phyloP scores from a whole-genome alignment of 2,329 filamentous ascomycete species.

The Ophiostoma ulmi region DNA sequence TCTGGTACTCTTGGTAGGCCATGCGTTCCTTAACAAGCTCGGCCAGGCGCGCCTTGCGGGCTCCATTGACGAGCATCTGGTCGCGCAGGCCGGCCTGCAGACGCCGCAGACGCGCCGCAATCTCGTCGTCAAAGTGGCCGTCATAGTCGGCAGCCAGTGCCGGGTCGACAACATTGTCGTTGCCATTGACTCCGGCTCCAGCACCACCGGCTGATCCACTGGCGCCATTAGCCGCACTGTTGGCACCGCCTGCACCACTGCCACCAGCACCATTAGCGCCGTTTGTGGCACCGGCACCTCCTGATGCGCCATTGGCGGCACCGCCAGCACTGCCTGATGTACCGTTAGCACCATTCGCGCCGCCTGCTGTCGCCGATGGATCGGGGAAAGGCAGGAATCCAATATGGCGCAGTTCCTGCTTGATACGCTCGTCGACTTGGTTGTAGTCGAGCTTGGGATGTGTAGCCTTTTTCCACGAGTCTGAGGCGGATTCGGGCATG shows the following conservation, averaged over 20 bases:
- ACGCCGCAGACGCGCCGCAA: constrained; percentile 80
- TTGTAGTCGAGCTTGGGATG: constrained; percentile 75
- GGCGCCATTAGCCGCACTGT: constrained; percentile 24
- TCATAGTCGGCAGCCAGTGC: constrained; percentile 67
- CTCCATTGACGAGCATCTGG: constrained; percentile 81
- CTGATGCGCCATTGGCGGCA: neutral
- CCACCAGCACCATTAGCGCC: constrained; percentile 18
- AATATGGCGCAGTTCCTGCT: constrained; percentile 85
- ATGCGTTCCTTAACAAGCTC: constrained; percentile 88
- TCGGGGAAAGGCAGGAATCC: constrained; percentile 64
- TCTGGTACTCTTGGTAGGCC: constrained; percentile 94
- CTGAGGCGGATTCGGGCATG: constrained; percentile 71
- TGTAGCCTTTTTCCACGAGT: constrained; percentile 72
- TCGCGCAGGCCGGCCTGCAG: constrained; percentile 78
- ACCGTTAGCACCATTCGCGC: constrained; percentile 23
- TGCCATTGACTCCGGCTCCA: neutral
- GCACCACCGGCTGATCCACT: neutral
- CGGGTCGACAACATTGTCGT: constrained; percentile 15
- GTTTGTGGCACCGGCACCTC: neutral
- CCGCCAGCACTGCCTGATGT: constrained; percentile 29
- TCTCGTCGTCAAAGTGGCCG: constrained; percentile 86
- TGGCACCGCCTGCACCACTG: constrained; percentile 27
- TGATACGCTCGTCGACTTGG: constrained; percentile 82
- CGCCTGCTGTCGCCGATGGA: constrained; percentile 24
- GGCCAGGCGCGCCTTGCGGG: constrained; percentile 78